phyloP scores from a whole-genome alignment of 768 basidiomycete species.

The Artomyces pyxidatus region DNA sequence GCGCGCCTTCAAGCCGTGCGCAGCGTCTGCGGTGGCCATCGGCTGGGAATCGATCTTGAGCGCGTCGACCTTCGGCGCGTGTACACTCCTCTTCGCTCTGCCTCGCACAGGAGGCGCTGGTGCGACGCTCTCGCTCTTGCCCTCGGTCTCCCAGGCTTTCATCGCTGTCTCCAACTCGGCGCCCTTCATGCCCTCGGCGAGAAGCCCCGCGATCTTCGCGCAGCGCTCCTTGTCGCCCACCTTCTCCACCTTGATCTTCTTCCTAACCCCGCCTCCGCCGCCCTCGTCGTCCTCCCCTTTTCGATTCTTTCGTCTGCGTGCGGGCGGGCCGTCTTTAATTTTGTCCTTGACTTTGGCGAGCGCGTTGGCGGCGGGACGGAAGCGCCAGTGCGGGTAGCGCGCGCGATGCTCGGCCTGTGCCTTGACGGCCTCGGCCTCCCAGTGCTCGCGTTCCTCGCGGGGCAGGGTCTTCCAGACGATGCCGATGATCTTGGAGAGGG shows the following conservation, averaged over 20 bases:
- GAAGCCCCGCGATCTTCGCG: constrained; percentile 58
- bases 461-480: constrained; percentile 70
- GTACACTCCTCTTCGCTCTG: constrained; percentile 2
- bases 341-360: constrained; percentile 20
- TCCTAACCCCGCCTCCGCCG: background rate
- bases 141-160: constrained; percentile 45
- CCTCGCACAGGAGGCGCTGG: constrained; percentile 10
- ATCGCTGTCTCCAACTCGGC: constrained; percentile 53
- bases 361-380: constrained; percentile 53
- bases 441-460: constrained; percentile 56
- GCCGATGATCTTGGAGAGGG: constrained; percentile 76
- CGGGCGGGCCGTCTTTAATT: constrained; percentile 33
- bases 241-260: constrained; percentile 21
- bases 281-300: constrained; percentile 27
- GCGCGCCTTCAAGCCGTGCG: constrained; percentile 5
- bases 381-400: constrained; percentile 77
- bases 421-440: constrained; percentile 67
- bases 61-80: background rate
- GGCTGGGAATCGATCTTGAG: background rate
- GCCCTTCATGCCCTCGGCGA: constrained; percentile 62
- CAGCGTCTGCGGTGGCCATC: background rate
- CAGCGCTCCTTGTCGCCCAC: constrained; percentile 42
- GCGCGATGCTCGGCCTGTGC: constrained; percentile 69
- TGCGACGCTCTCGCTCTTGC: constrained; percentile 21
- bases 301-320: constrained; percentile 23